Evolutionary conservation across 2,329 filamentous ascomycete species (phyloP).

Genomic region (Cytospora paraplurivora): DNA sequence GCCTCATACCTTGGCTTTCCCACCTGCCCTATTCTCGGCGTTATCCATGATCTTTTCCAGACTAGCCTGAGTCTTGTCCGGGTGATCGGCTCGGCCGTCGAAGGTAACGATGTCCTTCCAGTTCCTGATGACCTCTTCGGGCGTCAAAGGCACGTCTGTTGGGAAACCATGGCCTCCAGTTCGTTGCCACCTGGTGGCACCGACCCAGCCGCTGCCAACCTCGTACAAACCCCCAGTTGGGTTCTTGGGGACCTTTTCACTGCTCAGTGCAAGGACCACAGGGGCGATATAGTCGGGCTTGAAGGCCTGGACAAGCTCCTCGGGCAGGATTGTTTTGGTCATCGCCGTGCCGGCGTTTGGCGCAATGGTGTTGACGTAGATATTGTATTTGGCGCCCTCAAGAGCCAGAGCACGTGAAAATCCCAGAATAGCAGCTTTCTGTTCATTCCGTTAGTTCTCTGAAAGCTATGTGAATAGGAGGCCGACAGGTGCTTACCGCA

Average conservation of each 20-base stretch:
- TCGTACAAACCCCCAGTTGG: conserved; percentile 89
- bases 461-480: neutral
- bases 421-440: conserved; percentile 91
- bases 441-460: conserved; percentile 38
- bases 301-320: conserved; percentile 97
- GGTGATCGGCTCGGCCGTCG: conserved; percentile 84
- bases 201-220: conserved; percentile 92
- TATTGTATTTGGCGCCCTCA: conserved; percentile 96
- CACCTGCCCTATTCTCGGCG: conserved; percentile 72
- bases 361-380: conserved; percentile 96
- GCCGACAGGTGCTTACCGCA: conserved; percentile 59
- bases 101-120: conserved; percentile 85
- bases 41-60: conserved; percentile 79
- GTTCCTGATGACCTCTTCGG: conserved; percentile 76
- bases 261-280: conserved; percentile 79
- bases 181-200: conserved; percentile 92
- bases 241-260: conserved; percentile 82
- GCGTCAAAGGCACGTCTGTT: conserved; percentile 77
- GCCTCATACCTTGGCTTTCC: conserved; percentile 60
- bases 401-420: conserved; percentile 91
- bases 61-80: conserved; percentile 74
- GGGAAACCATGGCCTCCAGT: conserved; percentile 89
- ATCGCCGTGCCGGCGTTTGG: conserved; percentile 96
- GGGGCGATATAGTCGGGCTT: conserved; percentile 99
- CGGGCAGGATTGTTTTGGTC: conserved; percentile 91